phyloP scores from a whole-genome alignment of 139 green algal genomes.

The Coelastrella sp. region DNA sequence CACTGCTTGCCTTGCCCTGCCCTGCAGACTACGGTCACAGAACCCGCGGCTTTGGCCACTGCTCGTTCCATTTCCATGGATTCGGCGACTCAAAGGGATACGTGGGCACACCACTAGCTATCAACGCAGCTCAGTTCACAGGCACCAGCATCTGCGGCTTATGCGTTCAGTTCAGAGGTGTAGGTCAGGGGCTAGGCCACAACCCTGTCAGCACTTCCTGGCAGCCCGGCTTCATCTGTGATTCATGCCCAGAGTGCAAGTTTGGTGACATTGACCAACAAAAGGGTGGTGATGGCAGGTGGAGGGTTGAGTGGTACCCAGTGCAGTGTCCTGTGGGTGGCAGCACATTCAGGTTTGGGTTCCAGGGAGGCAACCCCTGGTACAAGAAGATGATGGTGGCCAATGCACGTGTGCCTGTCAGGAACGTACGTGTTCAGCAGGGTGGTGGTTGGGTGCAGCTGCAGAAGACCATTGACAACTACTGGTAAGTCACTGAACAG shows the following conservation, averaged over 20 bases:
- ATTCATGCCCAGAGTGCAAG: constrained; percentile 44
- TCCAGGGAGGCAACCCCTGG: constrained; percentile 45
- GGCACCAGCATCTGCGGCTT: constrained; percentile 42
- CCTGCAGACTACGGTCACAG: constrained; percentile 38
- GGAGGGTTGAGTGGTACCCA: constrained; percentile 28
- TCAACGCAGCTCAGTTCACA: constrained; percentile 43
- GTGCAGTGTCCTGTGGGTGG: constrained; percentile 46
- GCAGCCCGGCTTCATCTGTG: constrained; percentile 49
- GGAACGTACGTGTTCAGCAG: background rate
- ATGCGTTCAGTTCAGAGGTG: constrained; percentile 41
- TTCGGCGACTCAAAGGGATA: constrained; percentile 35
- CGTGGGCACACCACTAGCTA: constrained; percentile 35
- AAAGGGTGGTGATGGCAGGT: constrained; percentile 41
- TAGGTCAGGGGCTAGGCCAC: background rate
- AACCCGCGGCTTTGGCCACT: constrained; percentile 49
- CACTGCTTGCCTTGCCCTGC: too few species aligned
- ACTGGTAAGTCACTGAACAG: constrained; percentile 10
- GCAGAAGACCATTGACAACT: constrained; percentile 41
- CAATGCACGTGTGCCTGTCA: constrained; percentile 26
- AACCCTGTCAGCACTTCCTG: constrained; percentile 40
- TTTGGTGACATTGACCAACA: constrained; percentile 42
- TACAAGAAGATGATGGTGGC: constrained; percentile 47
- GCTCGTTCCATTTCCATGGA: constrained; percentile 49
- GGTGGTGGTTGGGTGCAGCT: constrained; percentile 1
- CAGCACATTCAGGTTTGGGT: constrained; percentile 42